These are phyloP conservation scores for Microdochium trichocladiopsis DNA, from an alignment of 2,329 filamentous ascomycete genomes.

Conservation along the genomic window DNA sequence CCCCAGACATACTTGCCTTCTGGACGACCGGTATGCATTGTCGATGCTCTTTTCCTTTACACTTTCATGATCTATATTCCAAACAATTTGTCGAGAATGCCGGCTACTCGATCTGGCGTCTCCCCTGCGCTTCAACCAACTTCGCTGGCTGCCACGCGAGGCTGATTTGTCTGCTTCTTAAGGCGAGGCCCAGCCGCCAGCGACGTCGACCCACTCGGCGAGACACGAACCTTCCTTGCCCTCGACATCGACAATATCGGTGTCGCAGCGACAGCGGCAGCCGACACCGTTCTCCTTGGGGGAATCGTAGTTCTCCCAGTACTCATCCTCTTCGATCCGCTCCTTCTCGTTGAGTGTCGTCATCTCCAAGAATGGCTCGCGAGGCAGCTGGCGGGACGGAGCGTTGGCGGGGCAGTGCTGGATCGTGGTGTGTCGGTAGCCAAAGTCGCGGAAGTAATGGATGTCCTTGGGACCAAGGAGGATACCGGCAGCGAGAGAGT, in stretches of 20 bases:
- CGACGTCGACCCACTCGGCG: conserved; percentile 94
- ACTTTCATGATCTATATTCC: not conserved
- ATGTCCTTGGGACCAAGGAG: conserved; percentile 77
- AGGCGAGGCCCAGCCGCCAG: conserved; percentile 72
- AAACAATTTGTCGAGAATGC: not conserved
- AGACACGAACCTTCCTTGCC: conserved; percentile 95
- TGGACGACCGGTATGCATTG: not conserved
- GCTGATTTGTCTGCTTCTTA: not conserved
- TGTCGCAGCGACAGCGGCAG: conserved; percentile 93
- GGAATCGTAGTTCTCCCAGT: conserved; percentile 84
- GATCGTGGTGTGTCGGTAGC: conserved; percentile 96
- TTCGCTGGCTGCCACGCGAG: not conserved
- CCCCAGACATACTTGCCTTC: not conserved
- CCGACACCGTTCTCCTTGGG: conserved; percentile 95
- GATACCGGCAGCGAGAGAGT: conserved; percentile 89
- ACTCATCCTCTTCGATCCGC: conserved; percentile 86
- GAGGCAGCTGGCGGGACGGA: conserved; percentile 75
- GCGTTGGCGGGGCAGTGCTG: conserved; percentile 98
- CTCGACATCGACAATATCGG: conserved; percentile 95
- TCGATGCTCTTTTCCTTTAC: not conserved
- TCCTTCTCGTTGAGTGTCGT: conserved; percentile 77
- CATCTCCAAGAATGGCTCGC: conserved; percentile 73
- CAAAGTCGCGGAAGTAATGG: conserved; percentile 98
- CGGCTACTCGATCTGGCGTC: not conserved
- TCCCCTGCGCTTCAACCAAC: not conserved